phyloP scores from a whole-genome alignment of 345 rosid species.

The Hirschfeldia incana region DNA sequence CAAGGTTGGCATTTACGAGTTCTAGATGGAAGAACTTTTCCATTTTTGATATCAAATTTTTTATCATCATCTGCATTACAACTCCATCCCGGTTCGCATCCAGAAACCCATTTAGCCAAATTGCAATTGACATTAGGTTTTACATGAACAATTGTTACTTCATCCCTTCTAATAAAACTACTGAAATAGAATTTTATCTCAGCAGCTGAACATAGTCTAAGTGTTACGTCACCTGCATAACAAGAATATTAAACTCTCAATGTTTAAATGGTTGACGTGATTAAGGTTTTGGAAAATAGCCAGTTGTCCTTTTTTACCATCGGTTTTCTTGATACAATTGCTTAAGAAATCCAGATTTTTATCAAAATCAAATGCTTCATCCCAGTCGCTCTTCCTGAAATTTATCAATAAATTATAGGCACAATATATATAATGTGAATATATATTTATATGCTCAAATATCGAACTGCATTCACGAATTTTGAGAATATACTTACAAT shows the following conservation, averaged over 20 bases:
- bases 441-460: not conserved
- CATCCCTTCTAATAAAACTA: conserved; percentile 45
- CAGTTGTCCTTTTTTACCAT: conserved; percentile 46
- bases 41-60: conserved; percentile 49
- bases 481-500: conserved; percentile 47
- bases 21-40: conserved; percentile 55
- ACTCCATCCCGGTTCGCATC: conserved; percentile 97
- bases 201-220: conserved; percentile 71
- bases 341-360: conserved; percentile 58
- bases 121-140: conserved; percentile 78
- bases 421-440: not conserved
- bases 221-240: conserved; percentile 64
- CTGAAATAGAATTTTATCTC: conserved; percentile 73
- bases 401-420: conserved; percentile 4
- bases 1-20: conserved; percentile 74
- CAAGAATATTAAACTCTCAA: not conserved
- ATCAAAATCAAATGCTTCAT: conserved; percentile 68
- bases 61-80: conserved; percentile 48
- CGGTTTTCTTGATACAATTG: conserved; percentile 62
- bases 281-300: not conserved
- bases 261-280: not conserved
- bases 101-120: conserved; percentile 66
- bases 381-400: conserved; percentile 72
- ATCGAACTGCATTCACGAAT: too few species aligned
- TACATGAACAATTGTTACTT: conserved; percentile 42